Evolutionary conservation across 2,329 filamentous ascomycete species (phyloP), one percentile per base, ranked within the genome.

Genomic region (Beauveria australis): DNA sequence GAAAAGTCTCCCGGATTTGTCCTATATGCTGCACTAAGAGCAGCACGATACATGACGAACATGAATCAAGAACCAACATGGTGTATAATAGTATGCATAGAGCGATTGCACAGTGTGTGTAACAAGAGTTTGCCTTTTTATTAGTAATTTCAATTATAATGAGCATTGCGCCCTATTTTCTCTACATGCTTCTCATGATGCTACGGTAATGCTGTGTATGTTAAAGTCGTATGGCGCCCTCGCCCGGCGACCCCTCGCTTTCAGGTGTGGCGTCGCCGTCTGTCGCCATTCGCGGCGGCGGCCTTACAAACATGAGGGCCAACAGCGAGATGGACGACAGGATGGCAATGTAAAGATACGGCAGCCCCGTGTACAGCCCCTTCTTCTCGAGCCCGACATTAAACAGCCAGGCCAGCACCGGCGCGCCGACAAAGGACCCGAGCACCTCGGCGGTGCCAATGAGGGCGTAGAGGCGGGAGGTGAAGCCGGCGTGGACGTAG

Each of bases 401-500:
- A 56, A 78, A 78, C 24, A 67, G 72, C 67, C 71, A 72, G 0
- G 76, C 76, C 48, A 77, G 59, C 8, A 72, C 72, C 0, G 76
- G 76, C 0, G 72, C 74, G n/a, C 70, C 76, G 6, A 76, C 68
- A 28, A 77, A 75, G 0, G 73, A 70, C 0, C 76, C 76, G 8
- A 72, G 44, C 5, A 75, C 71, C 62, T 77, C 75, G 3, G 70
- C 66, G 65, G 76, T 77, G 60, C 72, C 71, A 41, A 75, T 71
- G 61, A 78, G 65, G 1, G 75, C 75, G 62, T 77, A 77, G 3
- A 78, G 63, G 26, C 75, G 69, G 37, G 76, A 76, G 1, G 74
- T 77, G 30, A 71, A 72, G 52, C 73, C 66, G 8, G 71, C 64
- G 12, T 69, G 64, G 19, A 77, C 74, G 57, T 74, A 75, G 56